These are phyloP conservation scores for Candida nitratophila DNA, from an alignment of 805 yeast genomes.

Conservation along the genomic window DNA sequence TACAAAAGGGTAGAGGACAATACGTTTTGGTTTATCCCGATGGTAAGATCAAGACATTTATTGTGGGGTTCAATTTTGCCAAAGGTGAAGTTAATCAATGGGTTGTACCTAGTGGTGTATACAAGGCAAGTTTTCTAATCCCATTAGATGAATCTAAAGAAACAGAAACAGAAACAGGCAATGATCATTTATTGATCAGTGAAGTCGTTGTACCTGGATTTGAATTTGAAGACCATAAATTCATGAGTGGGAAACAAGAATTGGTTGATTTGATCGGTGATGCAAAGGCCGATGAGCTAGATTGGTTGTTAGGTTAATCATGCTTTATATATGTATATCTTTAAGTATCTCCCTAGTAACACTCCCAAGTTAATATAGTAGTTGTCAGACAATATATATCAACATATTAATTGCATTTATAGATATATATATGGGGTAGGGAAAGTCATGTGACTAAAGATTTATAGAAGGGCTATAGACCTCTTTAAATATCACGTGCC, in stretches of 20 bases:
- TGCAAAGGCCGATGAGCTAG: slow-evolving; percentile 26
- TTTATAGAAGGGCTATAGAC: too few relatives aligned
- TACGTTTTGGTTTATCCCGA: slow-evolving; percentile 47
- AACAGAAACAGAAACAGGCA: slow-evolving; percentile 19
- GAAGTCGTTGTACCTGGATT: slow-evolving; percentile 60
- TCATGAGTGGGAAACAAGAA: slow-evolving; percentile 29
- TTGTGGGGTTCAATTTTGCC: slow-evolving; percentile 42
- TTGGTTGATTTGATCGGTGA: slow-evolving; percentile 31
- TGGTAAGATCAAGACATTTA: slow-evolving; percentile 41
- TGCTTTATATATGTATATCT: background rate
- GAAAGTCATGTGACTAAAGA: too few relatives aligned
- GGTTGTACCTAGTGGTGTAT: slow-evolving; percentile 58
- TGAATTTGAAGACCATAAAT: slow-evolving; percentile 46
- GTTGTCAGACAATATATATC: too few relatives aligned
- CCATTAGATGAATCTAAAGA: slow-evolving; percentile 24
- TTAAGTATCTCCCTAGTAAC: too few relatives aligned
- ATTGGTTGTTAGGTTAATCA: slow-evolving; percentile 28
- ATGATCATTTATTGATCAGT: slow-evolving; percentile 41
- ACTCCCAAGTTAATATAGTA: too few relatives aligned
- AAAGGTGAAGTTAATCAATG: slow-evolving; percentile 49
- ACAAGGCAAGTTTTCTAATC: slow-evolving; percentile 45
- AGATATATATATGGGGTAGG: too few relatives aligned
- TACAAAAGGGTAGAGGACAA: slow-evolving; percentile 50
- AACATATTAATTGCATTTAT: too few relatives aligned
- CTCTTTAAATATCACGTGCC: too few relatives aligned